These are phyloP conservation scores for Barnettozyma vustinii DNA, from an alignment of 805 yeast genomes.

Conservation along the genomic window DNA sequence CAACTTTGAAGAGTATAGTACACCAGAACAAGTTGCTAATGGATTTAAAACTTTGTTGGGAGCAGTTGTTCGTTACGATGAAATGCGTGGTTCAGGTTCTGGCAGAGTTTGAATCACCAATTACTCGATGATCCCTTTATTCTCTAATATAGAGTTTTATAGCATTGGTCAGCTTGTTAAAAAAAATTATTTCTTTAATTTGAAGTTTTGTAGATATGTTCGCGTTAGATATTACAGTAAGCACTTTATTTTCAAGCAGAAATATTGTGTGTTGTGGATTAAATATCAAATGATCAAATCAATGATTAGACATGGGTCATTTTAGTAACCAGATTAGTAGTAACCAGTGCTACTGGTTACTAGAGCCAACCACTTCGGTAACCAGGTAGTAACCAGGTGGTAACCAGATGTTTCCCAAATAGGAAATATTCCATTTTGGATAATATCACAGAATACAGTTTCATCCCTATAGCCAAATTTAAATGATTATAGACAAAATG, in stretches of 20 bases:
- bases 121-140: not conserved
- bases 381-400: too few species aligned
- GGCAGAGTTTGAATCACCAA: not conserved
- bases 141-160: not conserved
- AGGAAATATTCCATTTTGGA: not conserved
- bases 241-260: not conserved
- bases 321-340: not conserved
- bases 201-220: not conserved
- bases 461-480: not conserved
- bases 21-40: conserved; percentile 57
- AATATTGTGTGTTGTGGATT: not conserved
- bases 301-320: not conserved
- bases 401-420: not conserved
- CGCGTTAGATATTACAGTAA: not conserved
- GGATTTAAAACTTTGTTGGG: conserved; percentile 55
- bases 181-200: not conserved
- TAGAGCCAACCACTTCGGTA: not conserved
- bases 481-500: not conserved
- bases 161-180: not conserved
- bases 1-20: conserved; percentile 59
- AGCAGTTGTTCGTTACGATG: conserved; percentile 39
- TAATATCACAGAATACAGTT: not conserved
- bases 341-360: not conserved
- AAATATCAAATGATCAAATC: not conserved
- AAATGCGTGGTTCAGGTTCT: conserved; percentile 1